Percentiles rank a stretch among this genome's conserved stretches.
Evolutionary conservation across 768 basidiomycete genomes (phyloP).

Genomic region (Boletales sp.): DNA sequence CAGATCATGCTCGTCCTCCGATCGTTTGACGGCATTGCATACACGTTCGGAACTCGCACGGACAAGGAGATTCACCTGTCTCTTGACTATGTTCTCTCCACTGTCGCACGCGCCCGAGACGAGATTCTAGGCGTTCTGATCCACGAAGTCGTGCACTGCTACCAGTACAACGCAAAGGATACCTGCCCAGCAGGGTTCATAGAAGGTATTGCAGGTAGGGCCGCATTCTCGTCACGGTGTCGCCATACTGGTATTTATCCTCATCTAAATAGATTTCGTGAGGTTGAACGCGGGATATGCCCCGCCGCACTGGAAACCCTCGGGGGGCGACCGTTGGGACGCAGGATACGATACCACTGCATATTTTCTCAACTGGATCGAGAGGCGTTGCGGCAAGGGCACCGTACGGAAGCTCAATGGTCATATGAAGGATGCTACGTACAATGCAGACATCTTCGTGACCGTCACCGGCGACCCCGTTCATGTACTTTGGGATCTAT

Average conservation of each 20-base stretch:
- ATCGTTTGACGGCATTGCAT: slow-evolving; percentile 66
- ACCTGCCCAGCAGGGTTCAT: slow-evolving; percentile 68
- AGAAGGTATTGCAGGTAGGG: slow-evolving; percentile 74
- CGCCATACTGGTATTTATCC: not conserved
- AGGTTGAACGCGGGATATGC: slow-evolving; percentile 53
- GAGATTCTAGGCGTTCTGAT: slow-evolving; percentile 71
- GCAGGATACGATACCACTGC: slow-evolving; percentile 72
- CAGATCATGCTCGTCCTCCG: slow-evolving; percentile 57
- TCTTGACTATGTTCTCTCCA: slow-evolving; percentile 55
- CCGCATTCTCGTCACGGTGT: not conserved
- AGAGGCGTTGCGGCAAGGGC: slow-evolving; percentile 49
- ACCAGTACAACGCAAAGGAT: slow-evolving; percentile 60
- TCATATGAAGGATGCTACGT: slow-evolving; percentile 45
- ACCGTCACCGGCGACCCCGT: slow-evolving; percentile 50
- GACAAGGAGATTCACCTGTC: slow-evolving; percentile 78
- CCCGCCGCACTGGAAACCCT: slow-evolving; percentile 69
- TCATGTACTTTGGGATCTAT: slow-evolving; percentile 55
- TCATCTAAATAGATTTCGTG: slow-evolving; percentile 56
- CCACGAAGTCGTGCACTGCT: slow-evolving; percentile 80
- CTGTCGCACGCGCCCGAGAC: slow-evolving; percentile 40
- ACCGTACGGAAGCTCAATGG: slow-evolving; percentile 58
- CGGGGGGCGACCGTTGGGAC: slow-evolving; percentile 57
- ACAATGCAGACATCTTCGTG: slow-evolving; percentile 51
- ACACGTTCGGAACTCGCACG: slow-evolving; percentile 52
- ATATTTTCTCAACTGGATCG: slow-evolving; percentile 70